Base-by-base conservation (phyloP, 1,139 yeast genomes). In the Saccharomyces uvarum region DNA sequence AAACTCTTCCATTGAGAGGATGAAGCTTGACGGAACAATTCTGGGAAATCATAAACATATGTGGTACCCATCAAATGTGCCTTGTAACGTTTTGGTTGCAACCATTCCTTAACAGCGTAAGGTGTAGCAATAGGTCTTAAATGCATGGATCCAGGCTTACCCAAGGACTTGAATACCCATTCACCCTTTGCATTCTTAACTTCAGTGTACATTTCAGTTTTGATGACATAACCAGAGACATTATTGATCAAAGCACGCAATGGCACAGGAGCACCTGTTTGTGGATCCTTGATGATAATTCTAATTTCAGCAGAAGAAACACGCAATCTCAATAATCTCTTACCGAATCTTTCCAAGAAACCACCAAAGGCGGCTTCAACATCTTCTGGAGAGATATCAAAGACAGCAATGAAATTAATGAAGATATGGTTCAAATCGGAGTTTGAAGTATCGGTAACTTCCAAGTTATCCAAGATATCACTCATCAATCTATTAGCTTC, bases 61-160 rank as follows among this genome's bases (percentile, higher is more conserved):
- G 99, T 91, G 16, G 99, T 93, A 61, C 99, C 99, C 93, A 93
- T 88, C 68, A 89, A 81, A 75, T 93, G 98, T 51, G 99, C 99
- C 77, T 87, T 88, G 78, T 95, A 95, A 76, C 99, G 90, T 75
- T 93, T 93, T 66, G 98, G 97, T 77, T 93, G 99, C 68, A 93
- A 80, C 75, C 96, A 91, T 75, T 93, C 99, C 78, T 93, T 93
- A 47, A 95, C 96, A 56, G 98, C 95, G 70, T 93, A 95, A 54
- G 98, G 97, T 53, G 97, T 88, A 50, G 93, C 87, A 66, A 93
- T 90, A 53, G 97, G 86, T 75, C 98, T 85, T 76, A 93, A 79
- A 70, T 93, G 99, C 99, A 93, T 93, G 29, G 95, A 82, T 38
- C 99, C 99, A 54, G 97, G 96, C 62, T 83, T 80, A 55, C 96